These are phyloP conservation scores for Huiozyma sinensis DNA, from an alignment of 805 yeast genomes.

Conservation along the genomic window DNA sequence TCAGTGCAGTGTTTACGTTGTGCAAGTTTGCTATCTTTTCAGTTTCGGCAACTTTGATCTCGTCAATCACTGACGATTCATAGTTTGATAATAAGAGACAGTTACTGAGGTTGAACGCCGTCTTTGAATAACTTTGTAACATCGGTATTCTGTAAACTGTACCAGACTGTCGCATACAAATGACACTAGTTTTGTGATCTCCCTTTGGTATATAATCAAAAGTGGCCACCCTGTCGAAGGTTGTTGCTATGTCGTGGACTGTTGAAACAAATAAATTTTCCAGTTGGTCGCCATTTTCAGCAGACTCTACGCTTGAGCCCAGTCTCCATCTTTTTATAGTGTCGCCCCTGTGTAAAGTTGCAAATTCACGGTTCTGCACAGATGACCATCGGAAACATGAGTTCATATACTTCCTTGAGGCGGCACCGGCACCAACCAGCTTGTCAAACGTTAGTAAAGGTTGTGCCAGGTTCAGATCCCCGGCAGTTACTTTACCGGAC, in stretches of 20 bases:
- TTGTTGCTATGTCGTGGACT: slow-evolving; percentile 65
- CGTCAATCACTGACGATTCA: slow-evolving; percentile 22
- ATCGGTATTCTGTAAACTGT: slow-evolving; percentile 73
- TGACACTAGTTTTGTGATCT: slow-evolving; percentile 49
- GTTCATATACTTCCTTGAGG: slow-evolving; percentile 45
- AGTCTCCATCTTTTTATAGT: slow-evolving; percentile 72
- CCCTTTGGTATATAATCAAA: slow-evolving; percentile 68
- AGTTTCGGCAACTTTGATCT: slow-evolving; percentile 15
- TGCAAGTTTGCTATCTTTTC: slow-evolving; percentile 12
- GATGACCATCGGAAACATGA: slow-evolving; percentile 65
- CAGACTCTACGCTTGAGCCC: slow-evolving; percentile 39
- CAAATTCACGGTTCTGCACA: slow-evolving; percentile 56
- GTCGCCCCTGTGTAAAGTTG: slow-evolving; percentile 71
- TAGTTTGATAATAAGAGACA: slow-evolving; percentile 47
- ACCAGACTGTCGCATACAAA: slow-evolving; percentile 89
- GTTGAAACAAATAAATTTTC: slow-evolving; percentile 64
- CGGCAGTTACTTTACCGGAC: slow-evolving; percentile 18
- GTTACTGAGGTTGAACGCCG: slow-evolving; percentile 58
- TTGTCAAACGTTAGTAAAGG: slow-evolving; percentile 54
- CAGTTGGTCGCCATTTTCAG: slow-evolving; percentile 18
- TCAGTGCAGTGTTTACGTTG: slow-evolving; percentile 13
- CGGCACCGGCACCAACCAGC: slow-evolving; percentile 44
- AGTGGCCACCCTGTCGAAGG: slow-evolving; percentile 71
- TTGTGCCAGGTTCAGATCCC: slow-evolving; percentile 32
- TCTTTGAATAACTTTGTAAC: slow-evolving; percentile 49